Base-by-base conservation (phyloP, 331 rosid species). In the Spiraea crenata region DNA sequence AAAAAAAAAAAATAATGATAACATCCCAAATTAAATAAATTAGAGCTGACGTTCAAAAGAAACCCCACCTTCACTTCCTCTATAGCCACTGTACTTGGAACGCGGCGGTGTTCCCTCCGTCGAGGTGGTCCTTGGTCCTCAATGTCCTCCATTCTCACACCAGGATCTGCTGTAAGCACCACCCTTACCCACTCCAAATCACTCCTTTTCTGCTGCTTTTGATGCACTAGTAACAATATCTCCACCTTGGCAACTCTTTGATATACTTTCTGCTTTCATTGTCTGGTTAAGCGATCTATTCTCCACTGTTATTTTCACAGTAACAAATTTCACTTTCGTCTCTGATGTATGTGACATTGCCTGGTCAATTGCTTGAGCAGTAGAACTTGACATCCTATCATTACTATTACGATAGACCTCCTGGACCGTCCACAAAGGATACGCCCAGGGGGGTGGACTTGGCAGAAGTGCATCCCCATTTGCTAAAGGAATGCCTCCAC, bases 371-470 rank as follows among this genome's bases (percentile, higher is more conserved):
- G 97, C 98, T 25, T 87, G 89, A 70, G 95, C 98, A 78, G 98
- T 93, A 16, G 97, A 93, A 67, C 88, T 89, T 67, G 98, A 93
- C 96, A 93, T 93, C 76, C 98, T 83, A 65, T 93, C 98, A 76
- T 85, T 83, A 86, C 96, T 93, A 84, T 93, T 90, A 25, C 98
- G 96, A 68, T 93, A 90, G 17, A 68, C 97, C 83, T 93, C 98
- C 77, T 93, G 97, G 64, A 93, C 82, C 76, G 96, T 88, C 92
- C 87, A 81, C 74, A 90, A 83, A 66, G 98, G 97, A 85, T 87
- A 93, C 14, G 98, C 98, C 98, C 98, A 93, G 64, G 98, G 90
- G 69, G 98, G 98, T 76, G 97, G 98, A 76, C 88, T 93, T 35
- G 79, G 91, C 83, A 93, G 77, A 56, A 87, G 70, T 63, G 95